Evolutionary conservation across 768 basidiomycete species (phyloP).

Genomic region (Solioccasus polychromus): DNA sequence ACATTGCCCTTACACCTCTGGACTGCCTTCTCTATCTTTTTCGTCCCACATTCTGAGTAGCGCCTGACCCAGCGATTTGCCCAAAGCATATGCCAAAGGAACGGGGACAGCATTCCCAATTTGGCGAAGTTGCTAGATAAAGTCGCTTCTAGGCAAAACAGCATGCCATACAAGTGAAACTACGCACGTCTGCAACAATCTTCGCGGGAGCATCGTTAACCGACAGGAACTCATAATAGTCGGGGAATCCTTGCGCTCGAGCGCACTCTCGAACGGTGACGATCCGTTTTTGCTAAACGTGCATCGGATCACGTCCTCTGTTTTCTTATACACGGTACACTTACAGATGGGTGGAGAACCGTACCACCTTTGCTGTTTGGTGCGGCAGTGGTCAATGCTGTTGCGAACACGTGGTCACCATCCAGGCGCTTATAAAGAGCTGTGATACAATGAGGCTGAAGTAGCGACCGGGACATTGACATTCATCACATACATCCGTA

Average conservation of each 20-base stretch:
- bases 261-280: constrained; percentile 66
- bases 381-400: constrained; percentile 54
- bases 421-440: constrained; percentile 59
- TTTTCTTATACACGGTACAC: constrained; percentile 6
- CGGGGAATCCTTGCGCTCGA: constrained; percentile 77
- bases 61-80: constrained; percentile 43
- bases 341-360: constrained; percentile 46
- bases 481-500: constrained; percentile 24
- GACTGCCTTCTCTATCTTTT: constrained; percentile 44
- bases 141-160: background rate
- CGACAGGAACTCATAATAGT: constrained; percentile 61
- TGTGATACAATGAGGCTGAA: constrained; percentile 22
- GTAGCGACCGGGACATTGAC: background rate
- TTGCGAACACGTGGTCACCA: constrained; percentile 52
- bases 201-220: constrained; percentile 33
- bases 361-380: constrained; percentile 50
- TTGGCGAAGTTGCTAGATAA: constrained; percentile 62
- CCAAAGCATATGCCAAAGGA: constrained; percentile 63
- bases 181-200: constrained; percentile 53
- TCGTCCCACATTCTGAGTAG: constrained; percentile 45
- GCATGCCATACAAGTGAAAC: background rate
- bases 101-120: constrained; percentile 82
- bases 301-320: background rate
- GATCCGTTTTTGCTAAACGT: constrained; percentile 63
- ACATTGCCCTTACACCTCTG: constrained; percentile 30